Percentiles rank a stretch among this genome's conserved stretches.
phyloP scores from a whole-genome alignment of 768 basidiomycete genomes.

The Suillus spraguei region DNA sequence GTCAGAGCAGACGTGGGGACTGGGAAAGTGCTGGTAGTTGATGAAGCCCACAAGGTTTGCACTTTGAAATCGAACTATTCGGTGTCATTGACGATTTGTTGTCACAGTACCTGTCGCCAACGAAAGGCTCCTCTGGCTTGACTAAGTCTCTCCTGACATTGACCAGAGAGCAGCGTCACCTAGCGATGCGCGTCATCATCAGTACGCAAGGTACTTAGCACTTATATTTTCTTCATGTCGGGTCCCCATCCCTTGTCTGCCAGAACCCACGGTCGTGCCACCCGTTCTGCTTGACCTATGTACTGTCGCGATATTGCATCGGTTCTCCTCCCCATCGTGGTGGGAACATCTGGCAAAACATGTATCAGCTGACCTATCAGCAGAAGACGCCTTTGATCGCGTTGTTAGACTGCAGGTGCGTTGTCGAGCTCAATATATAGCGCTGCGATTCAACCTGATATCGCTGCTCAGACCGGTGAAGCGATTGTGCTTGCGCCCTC shows the following conservation, averaged over 20 bases:
- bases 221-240: not conserved
- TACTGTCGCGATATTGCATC: conserved; percentile 63
- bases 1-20: conserved; percentile 59
- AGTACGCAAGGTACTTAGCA: conserved; percentile 63
- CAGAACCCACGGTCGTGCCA: conserved; percentile 76
- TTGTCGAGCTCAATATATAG: conserved; percentile 8
- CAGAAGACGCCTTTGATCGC: conserved; percentile 62
- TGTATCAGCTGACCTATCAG: conserved; percentile 63
- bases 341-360: conserved; percentile 71
- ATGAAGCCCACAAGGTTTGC: conserved; percentile 73
- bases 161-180: conserved; percentile 70
- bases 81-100: conserved; percentile 2
- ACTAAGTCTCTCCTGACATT: conserved; percentile 59
- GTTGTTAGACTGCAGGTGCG: conserved; percentile 65
- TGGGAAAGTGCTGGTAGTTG: conserved; percentile 71
- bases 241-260: conserved; percentile 3
- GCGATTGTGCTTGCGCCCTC: conserved; percentile 71
- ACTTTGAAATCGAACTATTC: not conserved
- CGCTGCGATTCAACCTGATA: not conserved
- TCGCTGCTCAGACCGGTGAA: conserved; percentile 59
- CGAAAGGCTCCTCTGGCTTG: conserved; percentile 49
- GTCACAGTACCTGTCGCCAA: conserved; percentile 59
- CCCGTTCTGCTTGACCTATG: conserved; percentile 69
- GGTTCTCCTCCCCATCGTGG: conserved; percentile 79
- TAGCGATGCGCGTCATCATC: conserved; percentile 72